Evolutionary conservation across 805 yeast species (phyloP), one percentile per base, ranked within the genome.

Genomic region (Pichia sporocuriosa): DNA sequence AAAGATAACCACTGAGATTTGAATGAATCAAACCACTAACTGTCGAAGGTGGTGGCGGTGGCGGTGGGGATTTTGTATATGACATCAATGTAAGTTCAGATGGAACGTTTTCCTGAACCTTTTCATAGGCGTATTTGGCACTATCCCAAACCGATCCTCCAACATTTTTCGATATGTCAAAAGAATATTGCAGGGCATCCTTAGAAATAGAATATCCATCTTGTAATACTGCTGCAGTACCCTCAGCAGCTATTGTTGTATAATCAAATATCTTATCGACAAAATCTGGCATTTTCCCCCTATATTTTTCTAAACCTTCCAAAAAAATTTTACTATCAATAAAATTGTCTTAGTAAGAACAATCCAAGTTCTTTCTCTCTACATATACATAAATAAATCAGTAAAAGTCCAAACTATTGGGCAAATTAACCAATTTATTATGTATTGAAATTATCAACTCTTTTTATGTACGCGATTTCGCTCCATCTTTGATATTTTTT

Each of bases 221-320:
- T 26, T 38, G 35, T 2, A 43, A 12, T 0, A 38, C 38, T 11
- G 42, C 29, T 7, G 25, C 20, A 7, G 42, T 33, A 6, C 27
- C 36, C n/a, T 39, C 37, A 13, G 35, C n/a, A n/a, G 24, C 38
- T 3, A 20, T 6, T 2, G 41, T 19, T 3, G 40, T 35, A 11
- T 43, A 48, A 8, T 39, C 48, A 37, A 51, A 50, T 7, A 49
- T 47, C 27, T 35, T 40, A 28, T 51, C 55, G 8, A 46, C 54
- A 40, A 50, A 44, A 33, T 51, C 55, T 2, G 55, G 50, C 55
- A 51, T 51, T 6, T 21, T 30, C 8, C 23, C 24, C 13, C 21
- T 33, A 4, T n/a, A 25, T 25, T 13, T 25, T 10, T 25, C 28
- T 25, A 37, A 12, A 29, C 15, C 32, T n/a, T 29, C n/a, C n/a